phyloP scores from a whole-genome alignment of 2,329 filamentous ascomycete genomes.

The Aureobasidium namibiae region DNA sequence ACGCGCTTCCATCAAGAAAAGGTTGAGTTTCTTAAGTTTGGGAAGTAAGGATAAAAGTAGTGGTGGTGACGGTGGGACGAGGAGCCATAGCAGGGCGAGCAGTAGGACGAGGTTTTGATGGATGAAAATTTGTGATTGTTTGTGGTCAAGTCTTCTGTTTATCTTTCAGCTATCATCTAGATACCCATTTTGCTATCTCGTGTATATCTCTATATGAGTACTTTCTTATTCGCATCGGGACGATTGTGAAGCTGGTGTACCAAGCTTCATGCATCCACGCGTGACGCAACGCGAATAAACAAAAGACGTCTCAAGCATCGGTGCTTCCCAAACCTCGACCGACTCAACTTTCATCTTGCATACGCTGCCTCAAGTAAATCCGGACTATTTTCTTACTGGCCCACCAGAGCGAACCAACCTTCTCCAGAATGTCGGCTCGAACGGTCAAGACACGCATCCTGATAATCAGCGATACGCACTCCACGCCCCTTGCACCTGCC shows the following conservation, averaged over 20 bases:
- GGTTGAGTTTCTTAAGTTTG: conserved; percentile 13
- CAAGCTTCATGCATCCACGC: neutral
- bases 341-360: neutral
- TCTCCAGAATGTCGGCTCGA: neutral
- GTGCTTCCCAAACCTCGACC: neutral
- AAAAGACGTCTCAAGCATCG: neutral
- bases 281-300: neutral
- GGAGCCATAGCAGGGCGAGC: neutral
- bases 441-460: conserved; percentile 34
- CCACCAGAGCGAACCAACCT: neutral
- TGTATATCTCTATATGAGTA: neutral
- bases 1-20: conserved; percentile 8
- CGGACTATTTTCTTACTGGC: too few species aligned
- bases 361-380: neutral
- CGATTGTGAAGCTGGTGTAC: neutral
- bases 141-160: neutral
- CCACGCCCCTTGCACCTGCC: conserved; percentile 14
- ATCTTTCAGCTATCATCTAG: neutral
- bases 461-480: conserved; percentile 39
- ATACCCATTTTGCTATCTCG: conserved; percentile 3
- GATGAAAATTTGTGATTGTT: neutral
- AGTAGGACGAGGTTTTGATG: neutral
- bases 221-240: neutral
- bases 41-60: conserved; percentile 1
- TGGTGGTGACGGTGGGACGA: neutral